Evolutionary conservation across 805 yeast genomes (phyloP).

Genomic region (Ogataea parapolymorpha): DNA sequence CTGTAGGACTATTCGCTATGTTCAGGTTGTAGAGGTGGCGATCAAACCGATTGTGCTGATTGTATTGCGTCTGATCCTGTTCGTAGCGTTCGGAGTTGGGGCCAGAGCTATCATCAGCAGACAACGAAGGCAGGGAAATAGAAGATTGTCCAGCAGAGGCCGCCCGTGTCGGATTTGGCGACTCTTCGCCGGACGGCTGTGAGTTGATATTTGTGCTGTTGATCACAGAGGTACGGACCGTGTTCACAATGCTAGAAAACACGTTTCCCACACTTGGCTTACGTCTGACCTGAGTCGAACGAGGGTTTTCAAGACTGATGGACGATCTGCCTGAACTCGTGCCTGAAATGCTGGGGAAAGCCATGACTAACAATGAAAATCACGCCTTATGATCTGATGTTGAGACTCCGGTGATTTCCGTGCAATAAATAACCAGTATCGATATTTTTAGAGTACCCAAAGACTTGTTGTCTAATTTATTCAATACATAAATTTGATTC

Average conservation of each 20-base stretch:
- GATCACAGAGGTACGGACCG: constrained; percentile 23
- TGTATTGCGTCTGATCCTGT: constrained; percentile 3
- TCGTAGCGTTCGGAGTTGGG: neutral
- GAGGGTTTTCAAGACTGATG: constrained; percentile 16
- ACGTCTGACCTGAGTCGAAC: constrained; percentile 20
- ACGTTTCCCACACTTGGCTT: constrained; percentile 30
- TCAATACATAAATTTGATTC: constrained; percentile 9
- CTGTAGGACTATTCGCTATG: constrained; percentile 30
- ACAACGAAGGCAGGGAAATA: constrained; percentile 14
- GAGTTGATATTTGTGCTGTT: neutral
- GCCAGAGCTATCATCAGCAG: constrained; percentile 1
- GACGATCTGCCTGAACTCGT: constrained; percentile 22
- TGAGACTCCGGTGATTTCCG: neutral
- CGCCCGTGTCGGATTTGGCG: constrained; percentile 7
- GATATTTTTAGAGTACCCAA: neutral
- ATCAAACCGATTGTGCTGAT: constrained; percentile 28
- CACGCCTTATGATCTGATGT: neutral
- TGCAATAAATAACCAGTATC: neutral
- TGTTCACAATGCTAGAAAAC: constrained; percentile 25
- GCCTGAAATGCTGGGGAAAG: constrained; percentile 21
- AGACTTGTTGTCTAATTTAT: constrained; percentile 6
- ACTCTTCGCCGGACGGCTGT: constrained; percentile 2
- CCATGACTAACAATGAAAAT: constrained; percentile 8
- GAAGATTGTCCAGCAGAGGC: constrained; percentile 15
- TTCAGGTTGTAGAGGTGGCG: constrained; percentile 25